Evolutionary conservation across 257 asterid species (phyloP), one percentile per base, ranked within the genome.

Genomic region (Salvia splendens): DNA sequence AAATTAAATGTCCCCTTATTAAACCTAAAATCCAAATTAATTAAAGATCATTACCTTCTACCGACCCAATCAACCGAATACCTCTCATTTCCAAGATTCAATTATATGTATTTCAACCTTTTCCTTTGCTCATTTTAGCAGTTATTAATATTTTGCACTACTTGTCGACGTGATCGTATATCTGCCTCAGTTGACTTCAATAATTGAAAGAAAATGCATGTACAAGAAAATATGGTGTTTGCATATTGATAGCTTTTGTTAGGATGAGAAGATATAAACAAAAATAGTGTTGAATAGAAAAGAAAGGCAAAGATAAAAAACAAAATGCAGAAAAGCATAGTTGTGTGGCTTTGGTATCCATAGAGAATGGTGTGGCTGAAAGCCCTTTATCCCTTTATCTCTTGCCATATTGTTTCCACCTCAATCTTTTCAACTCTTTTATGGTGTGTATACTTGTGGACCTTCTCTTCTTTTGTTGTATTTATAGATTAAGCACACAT

Each of bases 321-420:
- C 53, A 54, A 33, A 49, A 46, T 49, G 16, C 17, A 33, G 9
- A 24, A 64, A 12, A 24, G 6, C 4, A 67, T 64, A 11, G 82
- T 68, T 65, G 85, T 78, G 92, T 85, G 87, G 87, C 84, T 71
- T 84, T 79, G 71, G 56, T 72, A 77, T 67, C 79, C 72, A 72
- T 65, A 65, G n/a, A 63, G 45, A 55, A 80, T 72, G 81, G 76
- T 85, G 95, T 87, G 97, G 95, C 57, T 81, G 66, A 45, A 69
- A 87, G 45, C 80, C 30, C 84, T 78, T 74, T 87, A 87, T 87
- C 91, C 55, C 85, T 35, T 89, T 87, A 89, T 89, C 95, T 79
- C 72, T 66, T 42, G 35, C 42, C 42, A 61, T 52, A 15, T 67
- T 61, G 75, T 74, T 79, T 83, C 70, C 79, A 65, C 91, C 90